A percentile compares a stretch with the other conserved stretches of the same genome.
These are phyloP conservation scores for Nannochloris sp. DNA, from an alignment of 139 green algal species.

Conservation along the genomic window DNA sequence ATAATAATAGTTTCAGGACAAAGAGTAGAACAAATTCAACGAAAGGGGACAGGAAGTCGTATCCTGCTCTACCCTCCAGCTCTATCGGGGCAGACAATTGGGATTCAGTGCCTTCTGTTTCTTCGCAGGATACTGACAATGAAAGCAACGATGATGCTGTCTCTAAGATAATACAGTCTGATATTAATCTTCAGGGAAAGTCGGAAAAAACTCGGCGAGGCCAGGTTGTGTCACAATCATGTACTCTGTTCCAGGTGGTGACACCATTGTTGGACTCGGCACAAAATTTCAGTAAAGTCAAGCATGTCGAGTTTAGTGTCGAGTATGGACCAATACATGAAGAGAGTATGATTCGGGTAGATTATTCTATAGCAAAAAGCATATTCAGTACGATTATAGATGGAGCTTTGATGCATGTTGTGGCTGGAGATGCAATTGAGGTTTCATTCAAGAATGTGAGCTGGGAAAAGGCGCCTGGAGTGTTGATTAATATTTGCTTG, in stretches of 20 bases:
- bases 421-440: slow-evolving; percentile 16
- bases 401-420: slow-evolving; percentile 15
- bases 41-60: background rate
- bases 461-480: slow-evolving; percentile 9
- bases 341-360: no score
- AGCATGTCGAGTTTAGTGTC: background rate
- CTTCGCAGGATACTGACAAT: background rate
- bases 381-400: slow-evolving; percentile 1
- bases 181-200: no score
- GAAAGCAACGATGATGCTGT: background rate
- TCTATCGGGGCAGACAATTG: slow-evolving; percentile 21
- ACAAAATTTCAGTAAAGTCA: background rate
- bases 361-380: no score
- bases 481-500: slow-evolving; percentile 13
- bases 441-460: slow-evolving; percentile 5
- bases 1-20: background rate
- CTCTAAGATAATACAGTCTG: no score
- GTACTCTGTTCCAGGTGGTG: background rate
- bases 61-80: slow-evolving; percentile 16
- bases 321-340: no score
- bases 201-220: no score
- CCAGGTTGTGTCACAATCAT: background rate
- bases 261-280: background rate
- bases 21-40: background rate
- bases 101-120: background rate